Conservation (phyloP, 768 basidiomycete genomes). For the Leccinum longicurvipes region DNA sequence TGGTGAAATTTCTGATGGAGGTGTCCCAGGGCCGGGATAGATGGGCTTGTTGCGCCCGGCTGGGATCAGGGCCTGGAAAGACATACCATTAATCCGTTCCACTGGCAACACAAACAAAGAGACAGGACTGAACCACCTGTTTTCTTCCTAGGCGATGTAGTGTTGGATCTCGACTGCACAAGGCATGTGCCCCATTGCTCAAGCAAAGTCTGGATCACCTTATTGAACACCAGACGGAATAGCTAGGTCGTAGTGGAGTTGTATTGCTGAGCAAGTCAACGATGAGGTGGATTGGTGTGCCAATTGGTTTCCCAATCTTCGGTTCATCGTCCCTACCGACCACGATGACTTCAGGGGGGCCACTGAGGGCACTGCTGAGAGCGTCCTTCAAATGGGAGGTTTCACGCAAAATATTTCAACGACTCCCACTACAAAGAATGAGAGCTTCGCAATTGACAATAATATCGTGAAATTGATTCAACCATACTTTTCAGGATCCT, state of each 20-base stretch:
- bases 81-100: background rate
- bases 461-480: background rate
- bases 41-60: background rate
- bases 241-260: slow-evolving; percentile 11
- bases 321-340: background rate
- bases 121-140: background rate
- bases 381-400: background rate
- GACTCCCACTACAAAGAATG: background rate
- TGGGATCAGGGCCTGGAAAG: background rate
- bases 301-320: slow-evolving; percentile 16
- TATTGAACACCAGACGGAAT: slow-evolving; percentile 12
- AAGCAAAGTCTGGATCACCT: background rate
- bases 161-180: background rate
- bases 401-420: background rate
- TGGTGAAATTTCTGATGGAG: slow-evolving; percentile 41
- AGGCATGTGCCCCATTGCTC: slow-evolving; percentile 3
- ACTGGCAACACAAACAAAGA: background rate
- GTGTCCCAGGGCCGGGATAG: slow-evolving; percentile 47
- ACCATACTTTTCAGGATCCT: background rate
- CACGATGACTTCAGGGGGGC: background rate
- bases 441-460: background rate
- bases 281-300: slow-evolving; percentile 13
- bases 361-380: background rate
- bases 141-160: background rate
- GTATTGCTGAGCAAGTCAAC: slow-evolving; percentile 24